Base-by-base conservation (phyloP, 1,139 yeast genomes). In the Yamadazyma jaroonii region DNA sequence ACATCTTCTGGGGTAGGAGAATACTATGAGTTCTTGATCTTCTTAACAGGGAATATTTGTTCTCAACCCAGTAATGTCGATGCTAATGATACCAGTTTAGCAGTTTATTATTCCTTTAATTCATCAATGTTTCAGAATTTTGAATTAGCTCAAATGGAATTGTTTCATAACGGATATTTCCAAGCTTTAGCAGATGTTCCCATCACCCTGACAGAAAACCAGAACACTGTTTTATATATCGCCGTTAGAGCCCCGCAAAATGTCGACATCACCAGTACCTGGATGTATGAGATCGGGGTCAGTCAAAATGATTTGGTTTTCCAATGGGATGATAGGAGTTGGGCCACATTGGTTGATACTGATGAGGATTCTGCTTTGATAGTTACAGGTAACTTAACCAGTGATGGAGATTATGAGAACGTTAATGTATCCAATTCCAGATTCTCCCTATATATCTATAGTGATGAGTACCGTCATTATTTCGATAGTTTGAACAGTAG, bases 341-440 rank as follows among this genome's bases (percentile, higher is more conserved):
- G 81, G 69, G 74, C 86, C 1, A 61, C 66, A 27, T 64, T 85
- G 11, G 77, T 87, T 3, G 96, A 88, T 54, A 65, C 89, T 0
- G 97, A 89, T 59, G 77, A 76, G 50, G 69, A 72, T 14, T 76
- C 87, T 35, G 94, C 87, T 0, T 64, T 88, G 41, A 65, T 89
- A 25, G 77, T 77, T 21, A 82, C 90, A 0, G 81, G 79, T n/a
- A 75, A 75, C 46, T 70, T 80, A 46, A 66, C 81, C 1, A 47
- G 50, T 6, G 41, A 42, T 8, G 45, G 56, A 26, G 40, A 47
- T 29, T 37, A 29, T 15, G 40, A 61, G 10, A 41, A 52, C 9
- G 47, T 52, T 35, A 63, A 64, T 47, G 56, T 57, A 4, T 52
- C 65, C 3, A 52, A 55, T 25, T 64, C 72, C 11, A 54, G 65